These are phyloP conservation scores for Penicillium rolfsii DNA, from an alignment of 2,329 filamentous ascomycete species.

Conservation along the genomic window DNA sequence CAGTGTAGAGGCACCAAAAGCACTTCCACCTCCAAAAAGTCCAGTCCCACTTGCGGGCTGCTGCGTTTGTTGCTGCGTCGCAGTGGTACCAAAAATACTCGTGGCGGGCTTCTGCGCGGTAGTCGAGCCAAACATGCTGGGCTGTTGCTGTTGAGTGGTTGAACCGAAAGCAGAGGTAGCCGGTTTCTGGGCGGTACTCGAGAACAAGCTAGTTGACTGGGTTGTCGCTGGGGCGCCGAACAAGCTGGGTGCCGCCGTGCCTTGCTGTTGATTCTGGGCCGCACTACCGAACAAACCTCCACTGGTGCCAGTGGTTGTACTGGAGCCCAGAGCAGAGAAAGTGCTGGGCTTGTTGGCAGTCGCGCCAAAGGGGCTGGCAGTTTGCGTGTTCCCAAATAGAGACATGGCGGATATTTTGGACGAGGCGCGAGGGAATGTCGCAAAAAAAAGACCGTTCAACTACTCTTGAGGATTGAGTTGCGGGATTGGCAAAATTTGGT, in stretches of 20 bases:
- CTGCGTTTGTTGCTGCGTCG: conserved; percentile 33
- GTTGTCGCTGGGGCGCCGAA: conserved; percentile 30
- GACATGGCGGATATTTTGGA: conserved; percentile 37
- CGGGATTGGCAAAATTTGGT: conserved; percentile 1
- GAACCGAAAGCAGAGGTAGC: conserved; percentile 45
- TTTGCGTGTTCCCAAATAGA: conserved; percentile 40
- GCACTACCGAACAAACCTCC: conserved; percentile 38
- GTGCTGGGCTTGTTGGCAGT: conserved; percentile 40
- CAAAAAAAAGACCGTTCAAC: conserved; percentile 21
- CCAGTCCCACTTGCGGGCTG: conserved; percentile 18
- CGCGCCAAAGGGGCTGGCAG: conserved; percentile 37
- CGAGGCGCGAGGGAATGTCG: conserved; percentile 18
- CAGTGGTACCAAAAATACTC: conserved; percentile 42
- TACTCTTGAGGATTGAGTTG: conserved; percentile 1
- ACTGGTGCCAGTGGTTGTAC: conserved; percentile 25
- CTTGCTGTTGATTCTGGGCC: conserved; percentile 30
- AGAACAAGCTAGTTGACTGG: conserved; percentile 36
- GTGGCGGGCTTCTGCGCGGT: conserved; percentile 35
- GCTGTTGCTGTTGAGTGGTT: conserved; percentile 8
- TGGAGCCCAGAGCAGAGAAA: conserved; percentile 42
- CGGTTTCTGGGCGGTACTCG: conserved; percentile 27
- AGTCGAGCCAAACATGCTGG: conserved; percentile 30
- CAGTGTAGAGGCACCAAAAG: conserved; percentile 15
- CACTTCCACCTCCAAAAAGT: conserved; percentile 32
- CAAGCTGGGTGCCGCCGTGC: conserved; percentile 26